phyloP scores from a whole-genome alignment of 164 flowering plant genomes.

The Macadamia tetraphylla region DNA sequence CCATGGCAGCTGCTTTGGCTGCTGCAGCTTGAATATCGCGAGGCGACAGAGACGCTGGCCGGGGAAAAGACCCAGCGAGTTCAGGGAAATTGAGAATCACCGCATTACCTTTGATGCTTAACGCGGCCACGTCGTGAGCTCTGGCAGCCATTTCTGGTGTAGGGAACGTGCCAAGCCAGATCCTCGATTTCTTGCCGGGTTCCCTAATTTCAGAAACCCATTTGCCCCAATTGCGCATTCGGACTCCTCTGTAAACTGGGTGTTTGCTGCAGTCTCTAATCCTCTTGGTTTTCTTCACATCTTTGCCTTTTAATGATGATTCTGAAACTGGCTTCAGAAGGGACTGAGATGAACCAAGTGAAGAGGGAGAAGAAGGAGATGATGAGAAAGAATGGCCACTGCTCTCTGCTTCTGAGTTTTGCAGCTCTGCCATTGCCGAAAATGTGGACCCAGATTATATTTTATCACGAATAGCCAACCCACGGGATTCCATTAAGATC shows the following conservation, averaged over 20 bases:
- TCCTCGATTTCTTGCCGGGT: conserved; percentile 79
- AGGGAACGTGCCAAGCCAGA: conserved; percentile 87
- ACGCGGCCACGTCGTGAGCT: conserved; percentile 81
- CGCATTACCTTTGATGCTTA: conserved; percentile 60
- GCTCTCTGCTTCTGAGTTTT: conserved; percentile 29
- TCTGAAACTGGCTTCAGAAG: background rate
- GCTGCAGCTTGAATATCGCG: conserved; percentile 76
- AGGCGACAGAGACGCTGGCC: conserved; percentile 48
- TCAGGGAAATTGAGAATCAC: conserved; percentile 76
- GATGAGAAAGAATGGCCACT: conserved; percentile 31
- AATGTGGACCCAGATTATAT: background rate
- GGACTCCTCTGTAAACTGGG: conserved; percentile 68
- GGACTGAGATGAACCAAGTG: conserved; percentile 10
- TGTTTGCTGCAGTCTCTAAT: conserved; percentile 36
- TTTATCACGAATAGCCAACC: background rate
- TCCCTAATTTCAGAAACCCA: conserved; percentile 94
- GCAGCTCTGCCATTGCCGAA: conserved; percentile 10
- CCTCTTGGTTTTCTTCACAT: conserved; percentile 18
- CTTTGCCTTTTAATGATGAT: conserved; percentile 4
- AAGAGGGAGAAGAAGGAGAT: conserved; percentile 14
- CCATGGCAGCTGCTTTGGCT: conserved; percentile 70
- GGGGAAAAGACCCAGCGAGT: conserved; percentile 48
- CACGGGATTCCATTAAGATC: too few relatives aligned
- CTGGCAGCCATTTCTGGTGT: conserved; percentile 88
- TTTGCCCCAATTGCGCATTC: conserved; percentile 86